These are phyloP conservation scores for Scedosporium aurantiacum DNA, from an alignment of 2,329 filamentous ascomycete species.

Conservation along the genomic window DNA sequence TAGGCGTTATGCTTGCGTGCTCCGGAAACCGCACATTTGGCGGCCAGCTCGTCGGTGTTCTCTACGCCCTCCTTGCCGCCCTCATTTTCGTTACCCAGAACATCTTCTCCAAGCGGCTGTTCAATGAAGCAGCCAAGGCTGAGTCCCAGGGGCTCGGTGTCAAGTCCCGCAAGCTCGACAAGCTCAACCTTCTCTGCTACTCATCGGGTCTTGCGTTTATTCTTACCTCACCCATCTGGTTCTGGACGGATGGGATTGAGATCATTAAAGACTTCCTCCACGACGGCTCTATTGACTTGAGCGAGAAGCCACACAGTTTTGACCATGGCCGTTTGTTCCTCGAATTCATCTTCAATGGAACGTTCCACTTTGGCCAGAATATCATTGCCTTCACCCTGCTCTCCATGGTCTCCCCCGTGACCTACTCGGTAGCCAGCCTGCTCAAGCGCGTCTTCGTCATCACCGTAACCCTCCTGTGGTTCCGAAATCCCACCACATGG, in stretches of 20 bases:
- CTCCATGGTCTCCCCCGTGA: conserved; percentile 89
- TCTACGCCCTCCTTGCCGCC: conserved; percentile 81
- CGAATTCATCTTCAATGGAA: conserved; percentile 96
- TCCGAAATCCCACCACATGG: conserved; percentile 75
- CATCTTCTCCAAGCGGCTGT: conserved; percentile 95
- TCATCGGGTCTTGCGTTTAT: conserved; percentile 90
- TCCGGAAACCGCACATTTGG: conserved; percentile 69
- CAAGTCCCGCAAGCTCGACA: conserved; percentile 74
- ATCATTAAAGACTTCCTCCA: conserved; percentile 68
- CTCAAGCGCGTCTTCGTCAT: conserved; percentile 98
- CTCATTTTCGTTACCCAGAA: conserved; percentile 96
- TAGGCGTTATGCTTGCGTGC: conserved; percentile 93
- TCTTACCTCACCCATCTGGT: conserved; percentile 82
- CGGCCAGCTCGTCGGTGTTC: conserved; percentile 79
- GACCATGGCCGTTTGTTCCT: conserved; percentile 62
- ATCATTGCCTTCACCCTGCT: conserved; percentile 88
- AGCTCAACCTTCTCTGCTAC: conserved; percentile 92
- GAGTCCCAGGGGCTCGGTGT: conserved; percentile 58
- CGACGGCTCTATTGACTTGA: conserved; percentile 64
- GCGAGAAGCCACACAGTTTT: conserved; percentile 51
- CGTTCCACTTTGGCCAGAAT: conserved; percentile 93
- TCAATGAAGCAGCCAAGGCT: conserved; percentile 82
- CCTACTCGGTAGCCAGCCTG: conserved; percentile 88
- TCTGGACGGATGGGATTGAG: conserved; percentile 75
- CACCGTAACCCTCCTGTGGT: conserved; percentile 90